These are phyloP conservation scores for Candida insectorum DNA, from an alignment of 805 yeast genomes.

Conservation along the genomic window DNA sequence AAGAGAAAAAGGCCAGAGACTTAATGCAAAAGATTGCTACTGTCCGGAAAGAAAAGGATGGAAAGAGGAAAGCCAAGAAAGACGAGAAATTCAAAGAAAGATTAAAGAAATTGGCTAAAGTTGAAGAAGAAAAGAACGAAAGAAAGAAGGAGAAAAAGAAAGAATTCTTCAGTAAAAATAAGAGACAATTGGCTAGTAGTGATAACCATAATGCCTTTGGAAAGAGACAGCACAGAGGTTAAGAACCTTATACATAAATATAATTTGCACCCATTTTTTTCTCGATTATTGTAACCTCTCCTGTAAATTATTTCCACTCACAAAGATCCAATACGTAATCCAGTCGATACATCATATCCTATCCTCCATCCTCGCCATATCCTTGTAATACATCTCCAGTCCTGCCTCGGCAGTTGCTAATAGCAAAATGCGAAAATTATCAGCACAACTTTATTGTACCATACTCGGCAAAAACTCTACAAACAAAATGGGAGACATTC, in stretches of 20 bases:
- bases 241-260: neutral
- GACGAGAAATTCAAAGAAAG: slow-evolving; percentile 71
- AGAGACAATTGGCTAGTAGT: slow-evolving; percentile 45
- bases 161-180: slow-evolving; percentile 73
- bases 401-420: too few species aligned
- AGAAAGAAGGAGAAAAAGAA: slow-evolving; percentile 83
- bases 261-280: neutral
- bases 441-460: too few species aligned
- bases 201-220: slow-evolving; percentile 32
- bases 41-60: slow-evolving; percentile 79
- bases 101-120: slow-evolving; percentile 71
- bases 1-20: slow-evolving; percentile 89
- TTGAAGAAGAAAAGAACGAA: slow-evolving; percentile 65
- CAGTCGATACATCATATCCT: too few species aligned
- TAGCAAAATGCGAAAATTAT: too few species aligned
- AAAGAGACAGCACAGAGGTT: slow-evolving; percentile 27
- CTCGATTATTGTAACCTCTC: neutral
- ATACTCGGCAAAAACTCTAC: too few species aligned
- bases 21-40: slow-evolving; percentile 86
- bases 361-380: too few species aligned
- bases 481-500: slow-evolving; percentile 5
- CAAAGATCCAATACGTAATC: too few species aligned
- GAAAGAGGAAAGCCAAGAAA: slow-evolving; percentile 70
- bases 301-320: too few species aligned
- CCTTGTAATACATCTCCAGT: too few species aligned